A percentile compares a stretch with the other conserved stretches of the same genome.
Conservation (phyloP, 2,329 filamentous ascomycete genomes). For the Nothophaeocryptopus gaeumannii region DNA sequence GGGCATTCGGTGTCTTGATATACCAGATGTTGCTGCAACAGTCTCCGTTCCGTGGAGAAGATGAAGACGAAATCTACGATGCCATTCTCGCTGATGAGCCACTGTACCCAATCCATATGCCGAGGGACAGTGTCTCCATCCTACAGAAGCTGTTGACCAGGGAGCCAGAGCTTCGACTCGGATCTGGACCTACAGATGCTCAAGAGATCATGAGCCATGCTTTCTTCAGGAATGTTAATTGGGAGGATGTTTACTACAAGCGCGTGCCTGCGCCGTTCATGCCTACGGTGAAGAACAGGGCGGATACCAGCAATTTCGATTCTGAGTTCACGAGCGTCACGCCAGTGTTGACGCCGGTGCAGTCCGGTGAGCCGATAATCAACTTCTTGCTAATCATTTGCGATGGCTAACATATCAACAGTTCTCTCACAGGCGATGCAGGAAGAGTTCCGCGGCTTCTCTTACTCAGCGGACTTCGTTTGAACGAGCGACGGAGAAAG, state of each 20-base stretch:
- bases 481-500: slow-evolving; percentile 39
- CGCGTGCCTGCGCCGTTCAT: slow-evolving; percentile 83
- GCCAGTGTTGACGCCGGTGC: slow-evolving; percentile 91
- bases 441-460: slow-evolving; percentile 98
- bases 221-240: slow-evolving; percentile 96
- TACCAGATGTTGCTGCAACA: slow-evolving; percentile 99
- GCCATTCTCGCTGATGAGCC: slow-evolving; percentile 97
- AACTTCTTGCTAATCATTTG: background rate
- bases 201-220: slow-evolving; percentile 99
- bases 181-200: slow-evolving; percentile 92
- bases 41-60: slow-evolving; percentile 96
- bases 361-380: slow-evolving; percentile 71
- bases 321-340: slow-evolving; percentile 98
- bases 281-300: slow-evolving; percentile 83
- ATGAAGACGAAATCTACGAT: slow-evolving; percentile 99
- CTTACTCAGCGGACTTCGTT: slow-evolving; percentile 89
- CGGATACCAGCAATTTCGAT: slow-evolving; percentile 99
- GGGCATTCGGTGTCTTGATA: slow-evolving; percentile 97
- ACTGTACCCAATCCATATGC: slow-evolving; percentile 98
- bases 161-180: slow-evolving; percentile 88
- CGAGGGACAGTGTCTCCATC: slow-evolving; percentile 93
- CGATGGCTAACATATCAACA: slow-evolving; percentile 41
- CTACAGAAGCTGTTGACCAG: slow-evolving; percentile 94
- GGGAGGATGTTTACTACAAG: slow-evolving; percentile 99
- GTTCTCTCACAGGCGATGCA: slow-evolving; percentile 98